A percentile compares a stretch with the other conserved stretches of the same genome.
Conservation (phyloP, 2,329 filamentous ascomycete genomes). For the Bipolaris oryzae region DNA sequence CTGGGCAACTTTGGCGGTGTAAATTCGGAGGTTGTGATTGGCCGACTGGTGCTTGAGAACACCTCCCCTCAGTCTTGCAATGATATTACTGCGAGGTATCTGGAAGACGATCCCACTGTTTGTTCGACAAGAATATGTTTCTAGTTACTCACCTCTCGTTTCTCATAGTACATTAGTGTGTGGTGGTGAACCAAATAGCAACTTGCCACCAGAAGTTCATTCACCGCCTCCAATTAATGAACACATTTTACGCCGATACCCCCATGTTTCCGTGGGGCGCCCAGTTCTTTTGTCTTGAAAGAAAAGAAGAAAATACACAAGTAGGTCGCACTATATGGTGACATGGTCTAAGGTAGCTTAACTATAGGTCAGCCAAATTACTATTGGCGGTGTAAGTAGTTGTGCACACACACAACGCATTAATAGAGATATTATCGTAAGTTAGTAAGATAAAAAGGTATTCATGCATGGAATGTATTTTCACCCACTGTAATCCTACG, state of each 20-base stretch:
- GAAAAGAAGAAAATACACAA: neutral
- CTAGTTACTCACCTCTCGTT: neutral
- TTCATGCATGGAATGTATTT: no score
- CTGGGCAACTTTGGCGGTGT: slow-evolving; percentile 8
- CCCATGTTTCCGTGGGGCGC: neutral
- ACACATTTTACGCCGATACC: neutral
- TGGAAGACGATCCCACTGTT: neutral
- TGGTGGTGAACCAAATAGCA: neutral
- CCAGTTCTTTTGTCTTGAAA: neutral
- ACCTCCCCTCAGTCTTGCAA: neutral
- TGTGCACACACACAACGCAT: neutral
- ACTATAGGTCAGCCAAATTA: neutral
- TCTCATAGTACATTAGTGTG: no score
- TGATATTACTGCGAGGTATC: neutral
- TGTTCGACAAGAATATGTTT: neutral
- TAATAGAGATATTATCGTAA: neutral
- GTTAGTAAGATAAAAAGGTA: neutral
- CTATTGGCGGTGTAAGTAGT: neutral
- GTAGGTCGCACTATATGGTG: neutral
- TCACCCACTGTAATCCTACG: no score
- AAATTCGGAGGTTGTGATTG: neutral
- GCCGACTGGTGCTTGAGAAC: neutral
- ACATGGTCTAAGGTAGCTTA: neutral
- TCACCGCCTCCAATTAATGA: neutral
- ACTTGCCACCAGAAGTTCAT: neutral